Conservation (phyloP, 305 asterid species). For the Fraxinus dipetala region DNA sequence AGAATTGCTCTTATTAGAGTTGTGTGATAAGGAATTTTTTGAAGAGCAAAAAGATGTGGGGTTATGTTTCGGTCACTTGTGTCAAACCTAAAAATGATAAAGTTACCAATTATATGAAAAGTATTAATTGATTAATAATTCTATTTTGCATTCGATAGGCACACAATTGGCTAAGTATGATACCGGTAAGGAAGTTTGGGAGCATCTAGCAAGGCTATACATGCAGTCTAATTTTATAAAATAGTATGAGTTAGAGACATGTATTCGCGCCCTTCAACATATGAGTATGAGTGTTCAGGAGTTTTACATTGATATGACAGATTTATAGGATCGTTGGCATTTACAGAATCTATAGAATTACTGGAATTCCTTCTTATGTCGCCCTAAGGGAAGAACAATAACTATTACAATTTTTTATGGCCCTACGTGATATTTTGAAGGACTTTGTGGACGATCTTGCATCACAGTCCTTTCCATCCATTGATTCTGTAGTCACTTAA, state of each 20-base stretch:
- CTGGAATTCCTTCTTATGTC: no score
- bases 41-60: background rate
- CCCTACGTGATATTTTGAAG: no score
- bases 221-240: no score
- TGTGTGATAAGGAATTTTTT: background rate
- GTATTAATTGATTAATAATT: background rate
- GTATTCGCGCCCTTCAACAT: background rate
- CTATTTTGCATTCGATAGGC: background rate
- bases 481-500: no score
- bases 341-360: no score
- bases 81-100: background rate
- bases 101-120: background rate
- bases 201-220: background rate
- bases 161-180: background rate
- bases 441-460: no score
- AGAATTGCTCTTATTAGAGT: no score
- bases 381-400: no score
- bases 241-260: no score
- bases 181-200: background rate
- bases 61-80: background rate
- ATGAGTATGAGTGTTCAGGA: background rate
- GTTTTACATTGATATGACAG: background rate
- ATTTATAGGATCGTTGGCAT: background rate
- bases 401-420: no score
- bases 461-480: no score